Base-by-base conservation (phyloP, 2,329 filamentous ascomycete species). In the Onygenales sp. region DNA sequence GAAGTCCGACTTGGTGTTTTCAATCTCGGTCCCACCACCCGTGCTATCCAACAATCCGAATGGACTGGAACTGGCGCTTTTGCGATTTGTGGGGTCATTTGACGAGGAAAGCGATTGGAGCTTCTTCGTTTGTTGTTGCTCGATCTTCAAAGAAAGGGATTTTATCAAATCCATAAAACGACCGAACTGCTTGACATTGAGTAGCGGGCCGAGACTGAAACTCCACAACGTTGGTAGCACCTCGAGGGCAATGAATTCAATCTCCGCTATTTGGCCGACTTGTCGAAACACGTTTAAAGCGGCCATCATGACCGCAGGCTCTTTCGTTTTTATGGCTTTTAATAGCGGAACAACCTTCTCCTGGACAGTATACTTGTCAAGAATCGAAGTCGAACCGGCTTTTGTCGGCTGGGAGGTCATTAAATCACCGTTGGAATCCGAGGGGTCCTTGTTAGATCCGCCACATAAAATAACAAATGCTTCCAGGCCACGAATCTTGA, bases 361-460 rank as follows among this genome's bases (percentile, higher is more conserved):
- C 68, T 98, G 93, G 73, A 98, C 92, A 0, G 93, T 97, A 65
- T 93, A 97, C 69, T 97, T 97, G 73, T 98, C 93, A 32, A 98
- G 75, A 2, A 92, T 91, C 2, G 84, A 89, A 0, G 86, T 86
- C 3, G 79, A 80, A 31, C 43, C 63, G 80, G 81, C 49, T 63
- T 64, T 54, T 59, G 62, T 80, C 75, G 51, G 75, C 67, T 59
- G 79, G 69, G 43, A 72, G 63, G 21, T 65, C 66, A 42, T 66
- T 61, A 96, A 77, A 4, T 89, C 91, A 66, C 93, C 89, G 42
- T 74, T 73, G 1, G 72, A 69, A 1, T 71, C 72, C 35, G 72
- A 67, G 17, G 66, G 61, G 5, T 71, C 67, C 55, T 80, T 77
- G 14, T 75, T 70, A 5, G 80, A 78, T 3, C 91, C 92, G 35